Evolutionary conservation across 805 yeast species (phyloP).

Genomic region (Zygosaccharomyces kombuchaensis): DNA sequence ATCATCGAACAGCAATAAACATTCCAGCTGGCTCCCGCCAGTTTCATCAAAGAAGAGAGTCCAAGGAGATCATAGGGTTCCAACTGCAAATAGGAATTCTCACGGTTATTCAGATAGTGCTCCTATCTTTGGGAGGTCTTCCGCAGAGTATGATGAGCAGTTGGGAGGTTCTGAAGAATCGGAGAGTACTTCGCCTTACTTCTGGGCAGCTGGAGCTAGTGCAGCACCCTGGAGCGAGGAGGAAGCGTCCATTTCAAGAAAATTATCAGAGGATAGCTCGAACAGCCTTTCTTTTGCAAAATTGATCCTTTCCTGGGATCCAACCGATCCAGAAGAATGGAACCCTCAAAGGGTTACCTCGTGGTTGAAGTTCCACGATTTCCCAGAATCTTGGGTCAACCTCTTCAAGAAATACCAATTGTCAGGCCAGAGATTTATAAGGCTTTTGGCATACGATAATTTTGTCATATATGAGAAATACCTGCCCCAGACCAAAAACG

Average conservation of each 20-base stretch:
- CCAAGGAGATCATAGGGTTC: background rate
- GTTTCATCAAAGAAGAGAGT: conserved; percentile 4
- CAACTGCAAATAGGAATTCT: conserved; percentile 1
- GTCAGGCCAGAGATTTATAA: conserved; percentile 59
- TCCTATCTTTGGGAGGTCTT: conserved; percentile 1
- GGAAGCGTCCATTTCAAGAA: conserved; percentile 17
- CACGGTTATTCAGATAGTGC: background rate
- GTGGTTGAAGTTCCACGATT: conserved; percentile 68
- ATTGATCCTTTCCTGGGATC: conserved; percentile 44
- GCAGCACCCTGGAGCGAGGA: conserved; percentile 4
- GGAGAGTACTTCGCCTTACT: conserved; percentile 3
- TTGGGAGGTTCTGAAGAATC: conserved; percentile 4
- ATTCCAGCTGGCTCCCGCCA: conserved; percentile 9
- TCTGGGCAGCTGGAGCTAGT: conserved; percentile 6
- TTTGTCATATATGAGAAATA: conserved; percentile 40
- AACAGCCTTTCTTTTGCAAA: conserved; percentile 27
- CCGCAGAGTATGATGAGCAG: conserved; percentile 3
- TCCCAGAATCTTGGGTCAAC: conserved; percentile 70
- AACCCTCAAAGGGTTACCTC: conserved; percentile 55
- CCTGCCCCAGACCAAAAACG: conserved; percentile 43
- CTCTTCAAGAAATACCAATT: conserved; percentile 56
- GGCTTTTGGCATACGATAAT: conserved; percentile 62
- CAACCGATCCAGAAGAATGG: conserved; percentile 62
- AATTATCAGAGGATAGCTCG: conserved; percentile 26
- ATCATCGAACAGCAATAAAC: conserved; percentile 7